Evolutionary conservation across 164 flowering plant species (phyloP).

Genomic region (Hamamelis virginiana): DNA sequence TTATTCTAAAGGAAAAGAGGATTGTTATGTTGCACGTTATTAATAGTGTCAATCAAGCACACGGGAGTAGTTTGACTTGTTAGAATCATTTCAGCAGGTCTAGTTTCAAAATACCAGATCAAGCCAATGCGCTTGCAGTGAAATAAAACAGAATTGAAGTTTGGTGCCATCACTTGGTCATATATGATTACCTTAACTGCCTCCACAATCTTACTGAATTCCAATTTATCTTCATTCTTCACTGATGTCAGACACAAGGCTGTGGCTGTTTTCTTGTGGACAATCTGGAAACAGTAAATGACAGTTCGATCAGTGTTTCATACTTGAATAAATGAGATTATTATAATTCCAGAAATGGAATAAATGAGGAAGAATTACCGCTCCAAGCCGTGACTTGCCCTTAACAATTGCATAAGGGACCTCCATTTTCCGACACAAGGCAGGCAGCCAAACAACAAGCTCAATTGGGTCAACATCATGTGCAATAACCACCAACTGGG

Average conservation of each 20-base stretch:
- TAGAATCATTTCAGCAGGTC: too few relatives aligned
- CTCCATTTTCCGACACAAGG: constrained; percentile 81
- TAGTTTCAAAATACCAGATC: too few relatives aligned
- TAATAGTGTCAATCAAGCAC: neutral
- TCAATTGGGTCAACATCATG: constrained; percentile 24
- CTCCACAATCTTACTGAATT: constrained; percentile 76
- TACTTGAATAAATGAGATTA: neutral
- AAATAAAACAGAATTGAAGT: too few relatives aligned
- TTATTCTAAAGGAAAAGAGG: too few relatives aligned
- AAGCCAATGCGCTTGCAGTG: too few relatives aligned
- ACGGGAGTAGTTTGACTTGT: too few relatives aligned
- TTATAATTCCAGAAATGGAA: neutral
- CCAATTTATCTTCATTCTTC: constrained; percentile 84
- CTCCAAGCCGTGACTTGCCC: constrained; percentile 74
- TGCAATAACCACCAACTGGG: constrained; percentile 27
- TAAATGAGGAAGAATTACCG: constrained; percentile 31
- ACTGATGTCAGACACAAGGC: constrained; percentile 71
- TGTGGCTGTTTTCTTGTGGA: constrained; percentile 80
- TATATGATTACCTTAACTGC: constrained; percentile 66
- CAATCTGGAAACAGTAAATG: constrained; percentile 39
- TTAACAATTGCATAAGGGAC: constrained; percentile 79
- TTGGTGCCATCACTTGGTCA: too few relatives aligned
- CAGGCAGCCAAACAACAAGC: constrained; percentile 86
- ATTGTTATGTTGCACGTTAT: neutral
- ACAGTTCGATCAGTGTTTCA: too few relatives aligned